Percentiles rank a stretch among this genome's conserved stretches.
Evolutionary conservation across 1,284 basidiomycete genomes (phyloP).

Genomic region (Meripilus lineatus): DNA sequence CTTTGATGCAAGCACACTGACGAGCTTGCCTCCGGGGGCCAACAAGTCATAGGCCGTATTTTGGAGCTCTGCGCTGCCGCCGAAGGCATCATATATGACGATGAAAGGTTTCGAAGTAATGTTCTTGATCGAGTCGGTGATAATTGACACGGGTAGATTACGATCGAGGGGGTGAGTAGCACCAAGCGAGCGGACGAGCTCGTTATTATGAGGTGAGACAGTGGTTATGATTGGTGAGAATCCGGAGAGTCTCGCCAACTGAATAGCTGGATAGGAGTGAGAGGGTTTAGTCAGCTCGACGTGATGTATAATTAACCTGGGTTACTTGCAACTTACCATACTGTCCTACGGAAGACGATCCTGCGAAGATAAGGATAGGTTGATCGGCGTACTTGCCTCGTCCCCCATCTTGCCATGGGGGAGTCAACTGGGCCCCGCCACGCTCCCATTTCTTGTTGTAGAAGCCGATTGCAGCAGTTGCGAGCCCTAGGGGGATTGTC

Average conservation of each 20-base stretch:
- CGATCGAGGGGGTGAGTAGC: constrained; percentile 40
- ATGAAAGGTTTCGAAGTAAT: constrained; percentile 11
- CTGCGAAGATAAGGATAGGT: constrained; percentile 29
- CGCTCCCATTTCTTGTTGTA: constrained; percentile 14
- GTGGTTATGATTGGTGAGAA: constrained; percentile 46
- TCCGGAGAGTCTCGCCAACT: constrained; percentile 43
- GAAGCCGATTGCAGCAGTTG: constrained; percentile 24
- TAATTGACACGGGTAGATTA: not conserved
- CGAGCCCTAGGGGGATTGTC: constrained; percentile 23
- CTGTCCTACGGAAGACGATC: constrained; percentile 29
- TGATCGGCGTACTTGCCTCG: constrained; percentile 23
- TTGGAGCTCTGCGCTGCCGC: constrained; percentile 6
- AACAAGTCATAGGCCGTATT: constrained; percentile 9
- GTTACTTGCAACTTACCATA: constrained; percentile 17
- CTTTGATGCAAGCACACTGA: constrained; percentile 1
- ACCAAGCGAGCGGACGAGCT: constrained; percentile 41
- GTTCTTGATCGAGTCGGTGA: constrained; percentile 1
- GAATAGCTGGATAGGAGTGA: constrained; percentile 25
- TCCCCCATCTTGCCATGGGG: constrained; percentile 13
- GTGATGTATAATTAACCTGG: no score
- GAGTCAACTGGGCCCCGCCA: constrained; percentile 9
- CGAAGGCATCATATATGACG: constrained; percentile 10
- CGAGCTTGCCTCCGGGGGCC: constrained; percentile 9
- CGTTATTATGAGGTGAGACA: constrained; percentile 37
- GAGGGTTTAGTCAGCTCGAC: not conserved